A percentile compares a stretch with the other conserved stretches of the same genome.
Conservation (phyloP, 345 rosid genomes). For the Ricinus communis region DNA sequence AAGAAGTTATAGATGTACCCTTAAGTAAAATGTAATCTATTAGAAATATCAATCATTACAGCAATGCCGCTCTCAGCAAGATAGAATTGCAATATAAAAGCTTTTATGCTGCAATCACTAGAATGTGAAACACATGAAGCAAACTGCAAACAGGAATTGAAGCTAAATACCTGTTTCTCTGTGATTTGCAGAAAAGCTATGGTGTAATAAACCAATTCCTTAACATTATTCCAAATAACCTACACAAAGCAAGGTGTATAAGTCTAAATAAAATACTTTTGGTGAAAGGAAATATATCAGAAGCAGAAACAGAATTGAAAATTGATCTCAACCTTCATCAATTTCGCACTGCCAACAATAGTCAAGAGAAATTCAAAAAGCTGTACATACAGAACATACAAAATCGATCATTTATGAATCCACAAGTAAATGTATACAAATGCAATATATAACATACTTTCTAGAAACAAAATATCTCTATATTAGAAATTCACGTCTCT, state of each 20-base stretch:
- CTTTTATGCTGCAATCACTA: background rate
- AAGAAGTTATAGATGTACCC: background rate
- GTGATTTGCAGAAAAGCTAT: slow-evolving; percentile 88
- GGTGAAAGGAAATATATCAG: slow-evolving; percentile 3
- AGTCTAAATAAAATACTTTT: slow-evolving; percentile 4
- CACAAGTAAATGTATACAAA: background rate
- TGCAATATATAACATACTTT: slow-evolving; percentile 12
- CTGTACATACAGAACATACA: slow-evolving; percentile 43
- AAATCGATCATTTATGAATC: slow-evolving; percentile 20
- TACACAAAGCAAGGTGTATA: slow-evolving; percentile 28
- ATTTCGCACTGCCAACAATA: slow-evolving; percentile 61
- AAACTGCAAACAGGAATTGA: background rate
- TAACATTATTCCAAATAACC: slow-evolving; percentile 55
- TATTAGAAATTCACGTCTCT: background rate
- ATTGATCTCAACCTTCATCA: slow-evolving; percentile 59
- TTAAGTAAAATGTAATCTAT: background rate
- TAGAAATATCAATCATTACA: background rate
- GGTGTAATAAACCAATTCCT: slow-evolving; percentile 76
- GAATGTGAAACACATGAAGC: background rate
- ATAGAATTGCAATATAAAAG: background rate
- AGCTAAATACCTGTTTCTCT: slow-evolving; percentile 65
- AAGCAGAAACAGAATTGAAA: slow-evolving; percentile 13
- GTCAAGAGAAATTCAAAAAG: slow-evolving; percentile 86
- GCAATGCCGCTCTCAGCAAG: background rate
- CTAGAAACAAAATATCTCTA: background rate